Evolutionary conservation across 2,329 filamentous ascomycete genomes (phyloP).

Genomic region (Periconia digitata): DNA sequence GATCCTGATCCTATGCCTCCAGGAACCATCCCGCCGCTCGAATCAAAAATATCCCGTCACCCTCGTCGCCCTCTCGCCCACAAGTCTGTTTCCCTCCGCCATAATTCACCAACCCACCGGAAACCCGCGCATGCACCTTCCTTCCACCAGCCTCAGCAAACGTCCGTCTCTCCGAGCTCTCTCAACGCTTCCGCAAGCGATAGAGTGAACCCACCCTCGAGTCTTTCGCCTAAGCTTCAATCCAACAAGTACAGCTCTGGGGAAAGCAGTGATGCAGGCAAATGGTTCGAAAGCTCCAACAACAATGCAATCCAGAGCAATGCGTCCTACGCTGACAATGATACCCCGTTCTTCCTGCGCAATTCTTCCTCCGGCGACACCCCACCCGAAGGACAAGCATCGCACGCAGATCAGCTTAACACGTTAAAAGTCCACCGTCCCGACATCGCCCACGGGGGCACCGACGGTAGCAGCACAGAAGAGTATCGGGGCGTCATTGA

Average conservation of each 20-base stretch:
- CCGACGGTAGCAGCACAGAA: slow-evolving; percentile 63
- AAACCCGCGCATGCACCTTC: slow-evolving; percentile 1
- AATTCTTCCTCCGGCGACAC: slow-evolving; percentile 49
- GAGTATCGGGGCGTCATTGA: slow-evolving; percentile 84
- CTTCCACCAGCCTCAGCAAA: slow-evolving; percentile 10
- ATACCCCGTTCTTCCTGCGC: slow-evolving; percentile 49
- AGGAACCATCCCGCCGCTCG: slow-evolving; percentile 16
- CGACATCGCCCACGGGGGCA: slow-evolving; percentile 44
- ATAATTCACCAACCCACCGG: slow-evolving; percentile 31
- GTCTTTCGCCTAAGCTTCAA: slow-evolving; percentile 34
- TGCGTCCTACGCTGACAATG: slow-evolving; percentile 46
- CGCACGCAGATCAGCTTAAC: slow-evolving; percentile 17
- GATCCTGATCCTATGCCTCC: too few species aligned
- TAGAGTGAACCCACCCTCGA: slow-evolving; percentile 45
- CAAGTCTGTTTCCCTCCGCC: slow-evolving; percentile 50
- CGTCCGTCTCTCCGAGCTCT: slow-evolving; percentile 20
- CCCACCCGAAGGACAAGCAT: slow-evolving; percentile 39
- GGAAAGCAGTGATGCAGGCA: slow-evolving; percentile 55
- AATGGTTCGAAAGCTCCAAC: slow-evolving; percentile 56
- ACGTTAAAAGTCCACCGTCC: slow-evolving; percentile 29
- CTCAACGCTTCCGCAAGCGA: slow-evolving; percentile 32
- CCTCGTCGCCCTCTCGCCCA: slow-evolving; percentile 49
- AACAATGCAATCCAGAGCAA: slow-evolving; percentile 47
- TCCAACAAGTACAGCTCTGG: slow-evolving; percentile 48
- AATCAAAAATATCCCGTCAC: slow-evolving; percentile 17